Percentiles rank a stretch among this genome's conserved stretches.
These are phyloP conservation scores for Paecilomyces variotii DNA, from an alignment of 2,329 filamentous ascomycete species.

Conservation along the genomic window DNA sequence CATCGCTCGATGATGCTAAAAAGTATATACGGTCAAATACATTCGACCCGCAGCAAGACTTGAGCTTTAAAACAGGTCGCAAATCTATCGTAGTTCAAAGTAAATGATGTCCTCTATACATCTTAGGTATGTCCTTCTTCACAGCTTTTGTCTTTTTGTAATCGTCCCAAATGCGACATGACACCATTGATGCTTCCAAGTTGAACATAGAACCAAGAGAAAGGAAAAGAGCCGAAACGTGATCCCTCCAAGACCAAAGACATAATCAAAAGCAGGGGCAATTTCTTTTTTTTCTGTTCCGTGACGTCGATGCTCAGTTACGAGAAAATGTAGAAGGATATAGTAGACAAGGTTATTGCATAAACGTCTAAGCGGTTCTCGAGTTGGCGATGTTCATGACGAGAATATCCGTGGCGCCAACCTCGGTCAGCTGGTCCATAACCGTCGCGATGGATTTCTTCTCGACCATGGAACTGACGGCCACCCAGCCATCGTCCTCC, in stretches of 20 bases:
- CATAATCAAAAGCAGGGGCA: background rate
- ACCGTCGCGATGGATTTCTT: conserved; percentile 74
- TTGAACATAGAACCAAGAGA: background rate
- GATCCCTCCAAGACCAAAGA: background rate
- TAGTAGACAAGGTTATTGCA: too few species aligned
- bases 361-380: conserved; percentile 36
- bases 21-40: too few species aligned
- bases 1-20: too few species aligned
- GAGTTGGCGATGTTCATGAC: conserved; percentile 82
- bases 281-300: too few species aligned
- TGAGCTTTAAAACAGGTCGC: too few species aligned
- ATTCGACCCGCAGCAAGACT: too few species aligned
- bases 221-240: background rate
- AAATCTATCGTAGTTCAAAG: too few species aligned
- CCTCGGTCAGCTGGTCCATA: conserved; percentile 73
- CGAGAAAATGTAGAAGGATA: background rate
- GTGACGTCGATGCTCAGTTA: background rate
- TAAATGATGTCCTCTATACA: background rate
- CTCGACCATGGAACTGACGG: conserved; percentile 89
- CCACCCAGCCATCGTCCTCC: conserved; percentile 85
- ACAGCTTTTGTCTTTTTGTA: background rate
- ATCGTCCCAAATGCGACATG: background rate
- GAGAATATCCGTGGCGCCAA: conserved; percentile 77
- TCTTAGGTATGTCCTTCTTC: background rate
- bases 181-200: background rate